Percentiles rank a stretch among this genome's conserved stretches.
Conservation (phyloP, 192 early-diverging fungal genomes). For the Cladochytrium replicatum region DNA sequence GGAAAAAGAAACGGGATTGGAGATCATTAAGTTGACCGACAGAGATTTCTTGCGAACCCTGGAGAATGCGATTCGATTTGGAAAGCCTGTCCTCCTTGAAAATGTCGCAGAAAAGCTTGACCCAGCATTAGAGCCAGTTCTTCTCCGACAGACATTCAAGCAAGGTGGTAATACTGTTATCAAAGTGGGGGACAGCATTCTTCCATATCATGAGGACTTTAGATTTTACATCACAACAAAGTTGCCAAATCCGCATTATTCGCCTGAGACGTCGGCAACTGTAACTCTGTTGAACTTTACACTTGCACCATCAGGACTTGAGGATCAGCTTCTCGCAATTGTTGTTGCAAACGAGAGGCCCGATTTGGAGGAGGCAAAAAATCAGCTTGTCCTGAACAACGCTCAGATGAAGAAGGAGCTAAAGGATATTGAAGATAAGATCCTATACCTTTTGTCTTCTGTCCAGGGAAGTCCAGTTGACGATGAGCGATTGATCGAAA, state of each 20-base stretch:
- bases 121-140: constrained; percentile 48
- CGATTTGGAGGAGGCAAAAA: constrained; percentile 54
- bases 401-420: constrained; percentile 54
- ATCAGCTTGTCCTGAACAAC: constrained; percentile 46
- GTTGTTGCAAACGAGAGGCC: constrained; percentile 52
- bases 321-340: constrained; percentile 50
- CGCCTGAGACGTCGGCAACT: constrained; percentile 46
- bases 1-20: constrained; percentile 49
- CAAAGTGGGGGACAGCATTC: constrained; percentile 48
- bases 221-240: constrained; percentile 52
- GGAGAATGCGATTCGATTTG: constrained; percentile 53
- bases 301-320: constrained; percentile 45
- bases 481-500: constrained; percentile 52
- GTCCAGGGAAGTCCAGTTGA: constrained; percentile 54
- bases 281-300: constrained; percentile 55
- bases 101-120: constrained; percentile 48
- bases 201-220: constrained; percentile 56
- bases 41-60: constrained; percentile 46
- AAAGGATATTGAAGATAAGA: constrained; percentile 57
- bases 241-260: constrained; percentile 51
- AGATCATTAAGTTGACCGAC: constrained; percentile 53
- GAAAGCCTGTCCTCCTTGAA: constrained; percentile 48
- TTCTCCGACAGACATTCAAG: constrained; percentile 48
- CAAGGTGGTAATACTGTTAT: constrained; percentile 50
- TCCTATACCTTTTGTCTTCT: constrained; percentile 47